Evolutionary conservation across 345 rosid genomes (phyloP), one percentile per base, ranked within the genome.

Genomic region (Moringa oleifera): DNA sequence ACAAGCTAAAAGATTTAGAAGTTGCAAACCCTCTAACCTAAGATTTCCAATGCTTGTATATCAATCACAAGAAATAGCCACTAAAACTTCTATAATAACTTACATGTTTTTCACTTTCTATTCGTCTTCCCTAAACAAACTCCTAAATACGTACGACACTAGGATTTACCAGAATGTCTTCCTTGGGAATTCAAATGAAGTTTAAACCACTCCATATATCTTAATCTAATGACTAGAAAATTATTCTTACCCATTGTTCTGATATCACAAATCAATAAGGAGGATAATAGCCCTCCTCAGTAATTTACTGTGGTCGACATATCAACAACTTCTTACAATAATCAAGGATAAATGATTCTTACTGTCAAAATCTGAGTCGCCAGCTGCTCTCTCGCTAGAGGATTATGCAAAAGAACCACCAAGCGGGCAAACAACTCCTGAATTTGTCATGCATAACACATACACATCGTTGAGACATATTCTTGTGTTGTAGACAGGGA

Each of bases 371-470:
- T 88, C 53, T 93, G 96, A 79, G 94, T 78, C 23, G 96, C 89
- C 71, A 79, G 77, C 74, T 90, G 97, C 77, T 85, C 90, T 80
- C 88, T 80, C 25, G 88, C 96, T 55, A 90, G 77, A 73, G 98
- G 98, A 70, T 93, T 83, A 72, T 93, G 98, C 83, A 93, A 76
- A 67, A 93, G 96, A 78, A 93, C 97, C 77, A 93, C 72, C 66
- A 93, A 79, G 59, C 98, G 97, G 58, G 94, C 96, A 78, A 93
- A 90, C 68, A 90, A 81, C 72, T 86, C 98, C 98, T 93, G 76
- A 73, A 66, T 61, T 69, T 64, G 73, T 52, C 24, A 20, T 69
- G 50, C 20, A 66, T 51, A 53, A 4, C 47, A 41, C 64, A 70
- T 47, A 55, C 53, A 18, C 23, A 51, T 53, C 47, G 53, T 59